Evolutionary conservation across 257 asterid species (phyloP).

Genomic region (Pogostemon cablin): DNA sequence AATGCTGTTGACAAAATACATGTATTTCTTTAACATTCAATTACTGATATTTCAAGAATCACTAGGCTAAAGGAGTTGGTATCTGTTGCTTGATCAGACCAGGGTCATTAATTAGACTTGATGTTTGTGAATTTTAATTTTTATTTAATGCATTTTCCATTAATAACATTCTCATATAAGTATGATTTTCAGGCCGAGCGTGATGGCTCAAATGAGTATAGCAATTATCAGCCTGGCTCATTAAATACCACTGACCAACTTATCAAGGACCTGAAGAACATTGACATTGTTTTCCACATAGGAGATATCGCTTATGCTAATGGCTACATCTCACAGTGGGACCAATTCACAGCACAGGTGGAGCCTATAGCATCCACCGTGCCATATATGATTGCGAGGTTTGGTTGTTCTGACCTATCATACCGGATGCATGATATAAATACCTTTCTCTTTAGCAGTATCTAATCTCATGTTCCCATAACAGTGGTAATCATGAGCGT

Average conservation of each 20-base stretch:
- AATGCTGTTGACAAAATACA: background rate
- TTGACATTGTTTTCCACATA: constrained; percentile 61
- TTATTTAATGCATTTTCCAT: background rate
- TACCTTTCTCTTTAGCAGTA: background rate
- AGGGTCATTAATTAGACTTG: background rate
- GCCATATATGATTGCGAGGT: constrained; percentile 95
- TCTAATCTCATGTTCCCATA: constrained; percentile 14
- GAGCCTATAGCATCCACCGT: constrained; percentile 78
- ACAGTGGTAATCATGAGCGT: constrained; percentile 79
- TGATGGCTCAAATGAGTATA: constrained; percentile 89
- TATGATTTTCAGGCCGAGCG: constrained; percentile 74
- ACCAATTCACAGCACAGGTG: constrained; percentile 89
- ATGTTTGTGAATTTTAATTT: background rate
- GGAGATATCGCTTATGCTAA: constrained; percentile 65
- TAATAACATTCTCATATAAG: background rate
- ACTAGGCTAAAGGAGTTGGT: constrained; percentile 2
- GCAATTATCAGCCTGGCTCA: constrained; percentile 83
- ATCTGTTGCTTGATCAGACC: constrained; percentile 11
- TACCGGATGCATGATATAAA: background rate
- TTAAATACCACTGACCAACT: constrained; percentile 83
- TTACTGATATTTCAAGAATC: background rate
- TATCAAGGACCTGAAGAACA: constrained; percentile 60
- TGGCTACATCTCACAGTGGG: constrained; percentile 85
- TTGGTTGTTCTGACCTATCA: constrained; percentile 19
- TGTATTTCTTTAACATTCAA: background rate